Conservation (phyloP, 2,329 filamentous ascomycete genomes). For the Lasiodiplodia theobromae region DNA sequence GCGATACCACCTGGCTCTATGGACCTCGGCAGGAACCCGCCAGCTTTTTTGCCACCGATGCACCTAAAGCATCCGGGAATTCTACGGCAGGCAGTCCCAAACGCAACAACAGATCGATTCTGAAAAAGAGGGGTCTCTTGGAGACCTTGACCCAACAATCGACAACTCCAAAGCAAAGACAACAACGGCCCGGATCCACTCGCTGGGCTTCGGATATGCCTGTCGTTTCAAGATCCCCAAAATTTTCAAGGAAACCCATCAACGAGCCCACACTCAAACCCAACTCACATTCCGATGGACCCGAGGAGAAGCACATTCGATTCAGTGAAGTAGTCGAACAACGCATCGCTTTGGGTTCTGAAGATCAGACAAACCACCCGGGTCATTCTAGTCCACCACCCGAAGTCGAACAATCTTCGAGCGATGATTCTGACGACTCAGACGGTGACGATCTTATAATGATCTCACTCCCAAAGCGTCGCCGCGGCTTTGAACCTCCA, state of each 20-base stretch:
- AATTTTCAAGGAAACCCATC: conserved; percentile 66
- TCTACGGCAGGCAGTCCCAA: no score
- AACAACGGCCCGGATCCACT: no score
- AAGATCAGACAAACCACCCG: conserved; percentile 80
- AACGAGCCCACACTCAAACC: conserved; percentile 68
- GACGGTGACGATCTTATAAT: no score
- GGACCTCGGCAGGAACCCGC: conserved; percentile 83
- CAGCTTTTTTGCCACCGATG: conserved; percentile 59
- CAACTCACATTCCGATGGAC: conserved; percentile 72
- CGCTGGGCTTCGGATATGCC: conserved; percentile 38
- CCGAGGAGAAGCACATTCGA: conserved; percentile 83
- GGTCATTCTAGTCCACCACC: conserved; percentile 61
- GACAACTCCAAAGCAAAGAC: no score
- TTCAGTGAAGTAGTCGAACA: conserved; percentile 97
- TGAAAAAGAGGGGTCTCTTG: no score
- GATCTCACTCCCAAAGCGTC: no score
- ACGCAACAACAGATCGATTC: no score
- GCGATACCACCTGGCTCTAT: conserved; percentile 97
- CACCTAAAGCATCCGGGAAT: conserved; percentile 55
- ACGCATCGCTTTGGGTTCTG: conserved; percentile 86
- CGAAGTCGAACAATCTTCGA: conserved; percentile 56
- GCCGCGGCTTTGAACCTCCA: no score
- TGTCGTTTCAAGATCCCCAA: conserved; percentile 68
- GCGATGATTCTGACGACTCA: conserved; percentile 72
- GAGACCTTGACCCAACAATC: no score